These are phyloP conservation scores for Suhomyces maxii DNA, from an alignment of 1,139 yeast species.

Conservation along the genomic window DNA sequence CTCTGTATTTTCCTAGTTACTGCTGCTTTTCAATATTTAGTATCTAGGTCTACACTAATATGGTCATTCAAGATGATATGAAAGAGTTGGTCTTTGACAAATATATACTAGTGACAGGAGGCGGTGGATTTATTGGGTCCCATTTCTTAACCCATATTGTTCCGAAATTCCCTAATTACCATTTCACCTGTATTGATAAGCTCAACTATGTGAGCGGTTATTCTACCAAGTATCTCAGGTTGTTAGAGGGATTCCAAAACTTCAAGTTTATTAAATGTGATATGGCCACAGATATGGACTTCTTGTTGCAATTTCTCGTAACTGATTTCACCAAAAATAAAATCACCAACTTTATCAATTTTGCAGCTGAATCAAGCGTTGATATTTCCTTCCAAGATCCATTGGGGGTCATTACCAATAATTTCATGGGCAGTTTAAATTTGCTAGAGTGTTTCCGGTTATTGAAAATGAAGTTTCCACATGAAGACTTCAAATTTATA, in stretches of 20 bases:
- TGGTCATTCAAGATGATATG: background rate
- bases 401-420: conserved; percentile 46
- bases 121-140: conserved; percentile 61
- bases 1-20: too few species aligned
- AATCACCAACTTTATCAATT: conserved; percentile 44
- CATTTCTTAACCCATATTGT: conserved; percentile 47
- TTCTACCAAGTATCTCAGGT: conserved; percentile 23
- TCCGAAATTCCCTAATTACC: conserved; percentile 35
- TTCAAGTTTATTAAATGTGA: conserved; percentile 37
- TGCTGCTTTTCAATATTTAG: too few species aligned
- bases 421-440: conserved; percentile 51
- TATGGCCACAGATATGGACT: conserved; percentile 28
- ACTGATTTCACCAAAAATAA: conserved; percentile 13
- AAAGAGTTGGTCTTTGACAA: background rate
- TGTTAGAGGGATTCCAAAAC: conserved; percentile 22
- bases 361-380: conserved; percentile 63
- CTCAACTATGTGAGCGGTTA: conserved; percentile 35
- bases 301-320: conserved; percentile 15
- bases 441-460: conserved; percentile 45
- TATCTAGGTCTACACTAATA: too few species aligned
- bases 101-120: conserved; percentile 52
- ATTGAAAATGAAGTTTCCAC: conserved; percentile 4
- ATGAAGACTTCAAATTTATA: conserved; percentile 28
- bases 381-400: conserved; percentile 54
- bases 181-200: conserved; percentile 50